Conservation (phyloP, 257 asterid genomes). For the Gardenia jasminoides region DNA sequence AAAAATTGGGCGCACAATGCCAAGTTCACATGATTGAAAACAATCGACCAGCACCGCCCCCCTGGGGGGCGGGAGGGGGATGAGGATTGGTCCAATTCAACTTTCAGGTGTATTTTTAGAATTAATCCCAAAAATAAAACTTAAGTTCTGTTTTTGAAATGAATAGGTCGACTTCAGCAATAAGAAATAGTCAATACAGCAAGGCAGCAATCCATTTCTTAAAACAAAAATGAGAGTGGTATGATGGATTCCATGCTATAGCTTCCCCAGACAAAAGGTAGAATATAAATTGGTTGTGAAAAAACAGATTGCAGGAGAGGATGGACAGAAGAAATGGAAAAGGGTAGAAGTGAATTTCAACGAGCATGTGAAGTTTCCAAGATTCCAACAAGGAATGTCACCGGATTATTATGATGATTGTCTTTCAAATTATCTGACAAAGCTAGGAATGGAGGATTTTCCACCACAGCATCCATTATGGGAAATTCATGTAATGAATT, state of each 20-base stretch:
- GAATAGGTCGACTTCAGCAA: neutral
- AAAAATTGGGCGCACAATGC: too few species aligned
- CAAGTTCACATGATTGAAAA: too few species aligned
- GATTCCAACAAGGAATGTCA: constrained; percentile 15
- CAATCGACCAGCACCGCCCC: too few species aligned
- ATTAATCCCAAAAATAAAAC: too few species aligned
- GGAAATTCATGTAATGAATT: constrained; percentile 29
- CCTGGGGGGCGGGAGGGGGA: too few species aligned
- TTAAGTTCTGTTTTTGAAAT: too few species aligned
- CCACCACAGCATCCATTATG: constrained; percentile 24
- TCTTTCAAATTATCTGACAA: constrained; percentile 18
- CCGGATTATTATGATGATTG: constrained; percentile 17
- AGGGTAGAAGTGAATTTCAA: constrained; percentile 20
- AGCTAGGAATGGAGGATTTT: constrained; percentile 17
- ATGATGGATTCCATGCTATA: too few species aligned
- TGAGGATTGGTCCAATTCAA: too few species aligned
- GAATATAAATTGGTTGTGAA: neutral
- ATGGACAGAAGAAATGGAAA: constrained; percentile 34
- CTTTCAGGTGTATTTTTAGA: too few species aligned
- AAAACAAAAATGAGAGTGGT: too few species aligned
- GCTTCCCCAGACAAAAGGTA: neutral
- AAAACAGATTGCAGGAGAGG: constrained; percentile 6
- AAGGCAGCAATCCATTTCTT: too few species aligned
- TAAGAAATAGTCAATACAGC: too few species aligned
- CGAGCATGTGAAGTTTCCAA: constrained; percentile 18